These are phyloP conservation scores for Naganishia onofrii DNA, from an alignment of 768 basidiomycete species.

Conservation along the genomic window DNA sequence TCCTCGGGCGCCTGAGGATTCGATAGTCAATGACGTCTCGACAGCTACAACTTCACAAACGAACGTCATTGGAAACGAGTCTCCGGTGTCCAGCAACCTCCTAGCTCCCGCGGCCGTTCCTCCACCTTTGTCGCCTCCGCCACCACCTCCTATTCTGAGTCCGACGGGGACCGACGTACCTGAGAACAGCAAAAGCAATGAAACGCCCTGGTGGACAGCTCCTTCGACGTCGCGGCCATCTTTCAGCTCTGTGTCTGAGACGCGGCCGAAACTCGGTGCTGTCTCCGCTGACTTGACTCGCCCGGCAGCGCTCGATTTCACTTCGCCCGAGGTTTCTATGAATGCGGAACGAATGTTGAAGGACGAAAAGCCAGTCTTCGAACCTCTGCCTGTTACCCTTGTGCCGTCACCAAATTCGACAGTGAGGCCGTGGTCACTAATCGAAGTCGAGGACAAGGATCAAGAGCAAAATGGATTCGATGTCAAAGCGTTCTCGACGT, in stretches of 20 bases:
- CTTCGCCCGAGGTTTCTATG: not conserved
- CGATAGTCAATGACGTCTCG: not conserved
- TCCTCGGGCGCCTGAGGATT: not conserved
- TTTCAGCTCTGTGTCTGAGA: not conserved
- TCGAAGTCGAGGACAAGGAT: constrained; percentile 1
- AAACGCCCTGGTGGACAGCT: constrained; percentile 12
- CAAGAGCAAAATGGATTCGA: not conserved
- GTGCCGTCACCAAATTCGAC: not conserved
- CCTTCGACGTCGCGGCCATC: constrained; percentile 1
- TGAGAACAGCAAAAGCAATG: not conserved
- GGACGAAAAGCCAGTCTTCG: not conserved
- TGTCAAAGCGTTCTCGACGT: not conserved
- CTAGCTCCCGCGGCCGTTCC: not conserved
- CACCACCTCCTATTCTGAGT: not conserved
- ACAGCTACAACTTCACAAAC: not conserved
- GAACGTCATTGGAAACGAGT: not conserved
- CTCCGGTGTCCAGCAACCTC: not conserved
- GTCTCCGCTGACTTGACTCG: not conserved
- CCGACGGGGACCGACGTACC: not conserved
- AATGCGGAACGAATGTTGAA: not conserved
- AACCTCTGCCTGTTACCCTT: not conserved
- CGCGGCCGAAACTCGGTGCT: not conserved
- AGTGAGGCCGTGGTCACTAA: not conserved
- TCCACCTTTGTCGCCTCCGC: not conserved
- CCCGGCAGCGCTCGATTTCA: not conserved